These are phyloP conservation scores for Eucalyptus brandiana DNA, from an alignment of 345 rosid genomes.

Conservation along the genomic window DNA sequence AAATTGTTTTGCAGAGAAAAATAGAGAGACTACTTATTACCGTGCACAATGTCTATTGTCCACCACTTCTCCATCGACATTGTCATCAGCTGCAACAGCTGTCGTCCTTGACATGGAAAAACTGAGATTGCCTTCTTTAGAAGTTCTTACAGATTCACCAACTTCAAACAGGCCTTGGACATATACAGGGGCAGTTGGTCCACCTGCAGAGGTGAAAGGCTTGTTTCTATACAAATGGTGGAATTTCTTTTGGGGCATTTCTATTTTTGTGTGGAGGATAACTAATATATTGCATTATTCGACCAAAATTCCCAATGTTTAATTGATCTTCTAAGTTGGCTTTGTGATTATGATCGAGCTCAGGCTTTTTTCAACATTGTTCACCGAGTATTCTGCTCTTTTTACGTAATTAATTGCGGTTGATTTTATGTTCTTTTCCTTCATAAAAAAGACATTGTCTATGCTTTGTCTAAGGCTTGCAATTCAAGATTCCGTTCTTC, in stretches of 20 bases:
- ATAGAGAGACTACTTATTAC: constrained; percentile 30
- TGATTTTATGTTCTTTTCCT: background rate
- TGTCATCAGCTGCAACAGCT: constrained; percentile 20
- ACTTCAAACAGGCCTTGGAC: constrained; percentile 49
- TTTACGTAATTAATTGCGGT: background rate
- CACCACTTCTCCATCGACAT: constrained; percentile 29
- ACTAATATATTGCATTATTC: background rate
- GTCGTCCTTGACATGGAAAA: constrained; percentile 60
- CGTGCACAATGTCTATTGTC: constrained; percentile 64
- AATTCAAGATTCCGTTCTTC: background rate
- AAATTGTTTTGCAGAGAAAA: constrained; percentile 39
- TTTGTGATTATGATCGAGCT: background rate
- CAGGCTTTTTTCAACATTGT: background rate
- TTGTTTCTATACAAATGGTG: background rate
- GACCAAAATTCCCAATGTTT: background rate
- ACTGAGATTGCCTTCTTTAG: constrained; percentile 67
- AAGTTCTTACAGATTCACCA: constrained; percentile 36
- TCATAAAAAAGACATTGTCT: background rate
- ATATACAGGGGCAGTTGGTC: constrained; percentile 33
- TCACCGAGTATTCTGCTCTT: background rate
- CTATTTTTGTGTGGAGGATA: background rate
- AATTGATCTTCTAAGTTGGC: background rate
- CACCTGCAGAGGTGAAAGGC: constrained; percentile 47
- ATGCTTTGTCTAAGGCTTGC: background rate
- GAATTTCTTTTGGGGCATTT: background rate